Evolutionary conservation across 2,329 filamentous ascomycete genomes (phyloP).

Genomic region (Aspergillus proliferans): DNA sequence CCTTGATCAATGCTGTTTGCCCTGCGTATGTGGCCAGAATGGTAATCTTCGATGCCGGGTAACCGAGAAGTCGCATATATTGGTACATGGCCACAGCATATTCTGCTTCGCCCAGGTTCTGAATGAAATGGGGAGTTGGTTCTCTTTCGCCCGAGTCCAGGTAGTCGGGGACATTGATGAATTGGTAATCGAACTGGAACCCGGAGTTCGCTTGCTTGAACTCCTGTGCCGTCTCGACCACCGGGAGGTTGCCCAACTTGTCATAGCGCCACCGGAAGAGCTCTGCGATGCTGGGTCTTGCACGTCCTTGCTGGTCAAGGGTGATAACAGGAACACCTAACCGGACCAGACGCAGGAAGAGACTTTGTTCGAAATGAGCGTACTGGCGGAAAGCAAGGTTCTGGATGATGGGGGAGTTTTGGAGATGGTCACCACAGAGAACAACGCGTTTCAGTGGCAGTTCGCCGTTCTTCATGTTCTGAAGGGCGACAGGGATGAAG

Average conservation of each 20-base stretch:
- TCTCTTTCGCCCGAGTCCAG: constrained; percentile 83
- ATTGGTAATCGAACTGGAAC: constrained; percentile 91
- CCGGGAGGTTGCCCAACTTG: constrained; percentile 69
- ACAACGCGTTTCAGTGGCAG: constrained; percentile 79
- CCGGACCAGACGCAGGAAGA: constrained; percentile 85
- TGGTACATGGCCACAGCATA: constrained; percentile 93
- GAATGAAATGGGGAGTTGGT: constrained; percentile 88
- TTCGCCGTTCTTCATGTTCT: constrained; percentile 68
- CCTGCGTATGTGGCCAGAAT: constrained; percentile 93
- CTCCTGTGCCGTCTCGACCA: constrained; percentile 61
- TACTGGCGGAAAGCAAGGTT: constrained; percentile 91
- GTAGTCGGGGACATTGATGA: constrained; percentile 91
- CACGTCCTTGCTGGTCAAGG: constrained; percentile 89
- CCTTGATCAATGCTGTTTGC: constrained; percentile 78
- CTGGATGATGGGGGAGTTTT: constrained; percentile 94
- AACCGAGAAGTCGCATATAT: constrained; percentile 94
- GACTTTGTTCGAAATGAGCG: constrained; percentile 89
- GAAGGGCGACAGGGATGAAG: constrained; percentile 90
- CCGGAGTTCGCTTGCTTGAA: constrained; percentile 82
- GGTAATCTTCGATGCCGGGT: constrained; percentile 74
- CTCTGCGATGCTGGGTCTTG: constrained; percentile 76
- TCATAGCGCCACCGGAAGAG: constrained; percentile 93
- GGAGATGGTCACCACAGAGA: constrained; percentile 88
- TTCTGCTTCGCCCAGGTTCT: constrained; percentile 94
- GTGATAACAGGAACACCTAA: constrained; percentile 86